Evolutionary conservation across 1,284 basidiomycete genomes (phyloP).

Genomic region (Leccinum angustisporum): DNA sequence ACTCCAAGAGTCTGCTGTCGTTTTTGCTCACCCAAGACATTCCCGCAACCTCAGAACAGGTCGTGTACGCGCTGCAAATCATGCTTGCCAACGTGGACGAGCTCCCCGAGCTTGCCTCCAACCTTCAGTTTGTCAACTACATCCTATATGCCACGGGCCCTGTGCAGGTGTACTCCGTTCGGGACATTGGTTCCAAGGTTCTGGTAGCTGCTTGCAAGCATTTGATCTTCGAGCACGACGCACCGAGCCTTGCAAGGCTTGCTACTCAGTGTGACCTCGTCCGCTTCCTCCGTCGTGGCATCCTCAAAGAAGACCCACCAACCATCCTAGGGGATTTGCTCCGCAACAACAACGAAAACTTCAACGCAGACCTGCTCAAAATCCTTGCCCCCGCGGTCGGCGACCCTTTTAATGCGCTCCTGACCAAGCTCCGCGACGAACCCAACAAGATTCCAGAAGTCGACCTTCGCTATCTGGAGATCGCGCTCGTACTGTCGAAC

Average conservation of each 20-base stretch:
- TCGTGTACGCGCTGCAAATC: slow-evolving; percentile 5
- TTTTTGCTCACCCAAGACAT: slow-evolving; percentile 6
- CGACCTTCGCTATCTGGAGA: slow-evolving; percentile 9
- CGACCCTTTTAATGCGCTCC: slow-evolving; percentile 1
- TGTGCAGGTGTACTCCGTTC: slow-evolving; percentile 3
- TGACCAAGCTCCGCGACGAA: slow-evolving; percentile 3
- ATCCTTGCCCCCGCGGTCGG: slow-evolving; percentile 3
- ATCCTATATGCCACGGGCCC: slow-evolving; percentile 6
- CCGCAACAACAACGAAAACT: background rate
- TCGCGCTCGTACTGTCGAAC: slow-evolving; percentile 5
- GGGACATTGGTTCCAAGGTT: background rate
- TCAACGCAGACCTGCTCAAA: background rate
- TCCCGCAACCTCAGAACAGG: background rate
- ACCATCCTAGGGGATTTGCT: slow-evolving; percentile 2
- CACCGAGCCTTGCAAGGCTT: background rate
- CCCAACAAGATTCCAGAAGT: slow-evolving; percentile 2
- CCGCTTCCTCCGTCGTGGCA: slow-evolving; percentile 4
- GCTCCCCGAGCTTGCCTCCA: background rate
- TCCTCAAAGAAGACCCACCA: slow-evolving; percentile 4
- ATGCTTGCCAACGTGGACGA: slow-evolving; percentile 4
- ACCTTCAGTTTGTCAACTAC: slow-evolving; percentile 10
- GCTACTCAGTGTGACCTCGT: slow-evolving; percentile 2
- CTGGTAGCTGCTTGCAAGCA: slow-evolving; percentile 2
- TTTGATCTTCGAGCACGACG: background rate
- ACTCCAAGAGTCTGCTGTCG: slow-evolving; percentile 1